These are phyloP conservation scores for Penicillium bovifimosum DNA, from an alignment of 495 filamentous ascomycete genomes.

Conservation along the genomic window DNA sequence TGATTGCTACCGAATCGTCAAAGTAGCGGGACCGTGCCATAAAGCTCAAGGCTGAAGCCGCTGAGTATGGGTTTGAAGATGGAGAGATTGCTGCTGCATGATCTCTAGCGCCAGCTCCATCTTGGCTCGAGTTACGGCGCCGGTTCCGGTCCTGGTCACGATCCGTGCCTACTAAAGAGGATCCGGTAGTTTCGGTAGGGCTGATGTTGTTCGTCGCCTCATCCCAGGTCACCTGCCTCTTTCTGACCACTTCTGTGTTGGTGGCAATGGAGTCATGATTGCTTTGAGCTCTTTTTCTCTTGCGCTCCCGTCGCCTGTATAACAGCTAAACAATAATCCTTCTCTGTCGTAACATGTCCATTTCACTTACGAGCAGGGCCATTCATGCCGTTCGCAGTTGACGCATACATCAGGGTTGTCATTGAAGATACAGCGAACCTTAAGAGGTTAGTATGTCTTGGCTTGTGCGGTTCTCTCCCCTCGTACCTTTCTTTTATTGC, in stretches of 20 bases:
- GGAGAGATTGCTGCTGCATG: not conserved
- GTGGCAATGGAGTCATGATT: not conserved
- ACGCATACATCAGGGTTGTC: slow-evolving; percentile 10
- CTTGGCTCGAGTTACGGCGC: not conserved
- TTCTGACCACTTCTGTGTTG: not conserved
- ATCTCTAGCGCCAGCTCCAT: not conserved
- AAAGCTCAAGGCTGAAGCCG: slow-evolving; percentile 12
- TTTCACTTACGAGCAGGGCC: slow-evolving; percentile 21
- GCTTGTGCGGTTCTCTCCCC: too few relatives aligned
- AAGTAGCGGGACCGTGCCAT: slow-evolving; percentile 25
- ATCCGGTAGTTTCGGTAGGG: not conserved
- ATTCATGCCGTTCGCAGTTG: slow-evolving; percentile 21
- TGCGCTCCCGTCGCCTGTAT: slow-evolving; percentile 16
- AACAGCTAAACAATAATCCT: not conserved
- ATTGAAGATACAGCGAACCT: slow-evolving; percentile 22
- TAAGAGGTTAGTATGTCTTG: not conserved
- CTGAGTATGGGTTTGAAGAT: slow-evolving; percentile 18
- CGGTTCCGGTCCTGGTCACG: not conserved
- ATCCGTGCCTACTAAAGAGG: not conserved
- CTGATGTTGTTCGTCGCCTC: not conserved
- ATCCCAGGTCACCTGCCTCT: not conserved
- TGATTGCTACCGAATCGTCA: slow-evolving; percentile 17
- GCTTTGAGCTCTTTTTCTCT: slow-evolving; percentile 9
- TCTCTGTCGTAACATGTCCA: not conserved
- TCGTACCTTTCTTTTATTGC: slow-evolving; percentile 25